Conservation (phyloP, 345 rosid species). For the Linum trigynum region DNA sequence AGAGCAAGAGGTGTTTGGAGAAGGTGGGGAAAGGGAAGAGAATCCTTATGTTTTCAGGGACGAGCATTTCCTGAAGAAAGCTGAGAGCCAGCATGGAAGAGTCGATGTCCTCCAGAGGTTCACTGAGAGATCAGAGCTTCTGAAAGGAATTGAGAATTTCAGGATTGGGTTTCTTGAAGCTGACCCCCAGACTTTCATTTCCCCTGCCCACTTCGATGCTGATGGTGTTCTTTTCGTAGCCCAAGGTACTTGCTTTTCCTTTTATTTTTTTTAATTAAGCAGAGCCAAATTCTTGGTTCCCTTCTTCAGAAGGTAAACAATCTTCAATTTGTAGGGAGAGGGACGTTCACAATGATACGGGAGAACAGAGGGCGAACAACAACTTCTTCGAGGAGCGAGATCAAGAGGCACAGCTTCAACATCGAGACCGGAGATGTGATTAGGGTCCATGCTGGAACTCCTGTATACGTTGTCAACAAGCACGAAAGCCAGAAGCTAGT, state of each 20-base stretch:
- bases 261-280: background rate
- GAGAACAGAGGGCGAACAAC: conserved; percentile 21
- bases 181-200: conserved; percentile 31
- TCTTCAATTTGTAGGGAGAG: background rate
- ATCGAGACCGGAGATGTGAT: conserved; percentile 33
- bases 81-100: conserved; percentile 26
- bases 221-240: conserved; percentile 25
- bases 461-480: conserved; percentile 25
- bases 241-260: conserved; percentile 20
- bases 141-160: conserved; percentile 36
- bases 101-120: conserved; percentile 32
- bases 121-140: conserved; percentile 28
- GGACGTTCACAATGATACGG: background rate
- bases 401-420: conserved; percentile 22
- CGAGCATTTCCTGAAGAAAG: conserved; percentile 14
- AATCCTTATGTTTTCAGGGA: conserved; percentile 34
- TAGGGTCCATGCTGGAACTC: conserved; percentile 28
- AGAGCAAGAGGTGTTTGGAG: background rate
- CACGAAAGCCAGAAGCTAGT: conserved; percentile 25
- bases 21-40: background rate
- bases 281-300: background rate
- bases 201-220: conserved; percentile 39
- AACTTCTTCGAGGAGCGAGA: conserved; percentile 18
- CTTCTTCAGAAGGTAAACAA: background rate
- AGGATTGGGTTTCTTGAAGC: conserved; percentile 27